A percentile compares a stretch with the other conserved stretches of the same genome.
phyloP scores from a whole-genome alignment of 1,284 basidiomycete genomes.

The Microstroma glucosiphilum region DNA sequence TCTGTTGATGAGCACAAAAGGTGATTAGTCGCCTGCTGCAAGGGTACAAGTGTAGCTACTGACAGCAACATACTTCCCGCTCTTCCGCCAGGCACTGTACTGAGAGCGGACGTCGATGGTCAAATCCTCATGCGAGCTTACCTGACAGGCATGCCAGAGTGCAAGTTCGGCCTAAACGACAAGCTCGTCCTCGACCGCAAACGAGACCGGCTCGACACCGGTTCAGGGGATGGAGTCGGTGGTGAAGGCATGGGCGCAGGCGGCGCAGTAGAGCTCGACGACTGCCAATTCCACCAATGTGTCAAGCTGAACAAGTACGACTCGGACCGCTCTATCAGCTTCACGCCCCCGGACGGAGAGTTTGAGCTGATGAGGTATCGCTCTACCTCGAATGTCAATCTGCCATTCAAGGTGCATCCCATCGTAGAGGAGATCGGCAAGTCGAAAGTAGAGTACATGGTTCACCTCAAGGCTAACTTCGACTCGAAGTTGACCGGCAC shows the following conservation, averaged over 20 bases:
- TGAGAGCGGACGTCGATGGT: constrained; percentile 96
- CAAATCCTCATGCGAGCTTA: constrained; percentile 98
- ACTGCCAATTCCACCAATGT: constrained; percentile 98
- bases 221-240: no score
- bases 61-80: not conserved
- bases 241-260: constrained; percentile 4
- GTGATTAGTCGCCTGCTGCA: constrained; percentile 22
- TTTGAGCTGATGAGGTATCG: constrained; percentile 98
- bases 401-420: constrained; percentile 82
- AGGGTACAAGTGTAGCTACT: not conserved
- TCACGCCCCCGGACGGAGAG: constrained; percentile 96
- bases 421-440: constrained; percentile 90
- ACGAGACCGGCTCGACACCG: constrained; percentile 37
- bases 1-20: constrained; percentile 89
- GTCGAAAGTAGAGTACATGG: constrained; percentile 79
- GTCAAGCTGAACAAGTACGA: constrained; percentile 92
- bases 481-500: constrained; percentile 86
- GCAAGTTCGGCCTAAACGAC: constrained; percentile 96
- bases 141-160: constrained; percentile 88
- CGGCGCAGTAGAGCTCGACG: constrained; percentile 67
- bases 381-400: constrained; percentile 86
- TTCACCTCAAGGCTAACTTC: constrained; percentile 83
- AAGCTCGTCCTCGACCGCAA: constrained; percentile 87
- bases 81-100: constrained; percentile 63
- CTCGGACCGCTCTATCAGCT: constrained; percentile 83